Evolutionary conservation across 257 asterid species (phyloP).

Genomic region (Apocynum venetum): DNA sequence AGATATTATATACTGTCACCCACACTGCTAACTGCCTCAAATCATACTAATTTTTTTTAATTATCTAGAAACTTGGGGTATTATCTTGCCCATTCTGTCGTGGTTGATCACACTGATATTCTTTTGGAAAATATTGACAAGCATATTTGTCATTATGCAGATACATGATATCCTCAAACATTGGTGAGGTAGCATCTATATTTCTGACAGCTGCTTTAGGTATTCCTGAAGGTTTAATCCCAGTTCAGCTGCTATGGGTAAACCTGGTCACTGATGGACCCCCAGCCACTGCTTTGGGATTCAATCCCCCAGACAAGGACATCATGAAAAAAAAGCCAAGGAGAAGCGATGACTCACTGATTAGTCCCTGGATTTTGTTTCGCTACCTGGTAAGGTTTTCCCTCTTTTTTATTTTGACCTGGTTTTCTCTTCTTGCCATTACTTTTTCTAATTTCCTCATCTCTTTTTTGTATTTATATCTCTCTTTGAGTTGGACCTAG

Average conservation of each 20-base stretch:
- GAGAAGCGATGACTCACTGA: constrained; percentile 89
- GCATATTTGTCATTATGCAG: constrained; percentile 32
- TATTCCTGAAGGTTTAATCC: constrained; percentile 95
- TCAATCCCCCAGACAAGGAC: constrained; percentile 97
- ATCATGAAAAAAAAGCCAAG: constrained; percentile 91
- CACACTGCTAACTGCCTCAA: not conserved
- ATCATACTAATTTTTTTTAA: not conserved
- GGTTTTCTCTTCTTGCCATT: not conserved
- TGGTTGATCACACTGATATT: not conserved
- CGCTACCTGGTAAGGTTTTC: constrained; percentile 64
- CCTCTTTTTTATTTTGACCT: not conserved
- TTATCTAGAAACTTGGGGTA: not conserved
- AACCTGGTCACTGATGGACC: constrained; percentile 99
- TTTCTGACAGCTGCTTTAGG: constrained; percentile 95
- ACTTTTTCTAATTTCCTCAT: not conserved
- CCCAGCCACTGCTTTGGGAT: constrained; percentile 98
- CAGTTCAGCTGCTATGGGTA: constrained; percentile 98
- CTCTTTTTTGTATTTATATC: not conserved
- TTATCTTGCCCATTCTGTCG: not conserved
- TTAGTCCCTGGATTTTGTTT: constrained; percentile 90
- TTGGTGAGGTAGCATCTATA: constrained; percentile 94
- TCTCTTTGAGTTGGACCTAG: not conserved
- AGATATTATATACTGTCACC: not conserved
- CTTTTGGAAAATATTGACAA: not conserved
- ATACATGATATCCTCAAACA: constrained; percentile 97